phyloP scores from a whole-genome alignment of 2,329 filamentous ascomycete species.

The Niveomyces coronatus region DNA sequence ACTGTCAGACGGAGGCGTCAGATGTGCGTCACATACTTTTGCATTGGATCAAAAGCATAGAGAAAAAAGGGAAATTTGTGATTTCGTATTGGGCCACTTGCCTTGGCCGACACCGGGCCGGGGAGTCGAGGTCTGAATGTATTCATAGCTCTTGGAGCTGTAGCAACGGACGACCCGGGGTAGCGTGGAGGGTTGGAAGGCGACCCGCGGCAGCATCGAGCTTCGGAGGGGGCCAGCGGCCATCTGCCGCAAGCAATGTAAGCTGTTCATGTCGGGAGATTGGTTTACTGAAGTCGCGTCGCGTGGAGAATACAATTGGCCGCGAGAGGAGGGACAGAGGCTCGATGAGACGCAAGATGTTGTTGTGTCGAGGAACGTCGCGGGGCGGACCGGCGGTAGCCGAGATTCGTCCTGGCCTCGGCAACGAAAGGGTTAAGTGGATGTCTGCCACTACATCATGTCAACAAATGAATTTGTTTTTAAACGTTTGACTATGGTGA shows the following conservation, averaged over 20 bases:
- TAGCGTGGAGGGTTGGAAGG: conserved; percentile 45
- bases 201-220: conserved; percentile 40
- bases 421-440: too few species aligned
- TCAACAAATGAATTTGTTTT: neutral
- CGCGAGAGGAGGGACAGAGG: too few species aligned
- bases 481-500: too few species aligned
- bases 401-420: too few species aligned
- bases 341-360: too few species aligned
- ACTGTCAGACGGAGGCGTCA: too few species aligned
- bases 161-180: conserved; percentile 45
- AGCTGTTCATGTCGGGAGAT: conserved; percentile 34
- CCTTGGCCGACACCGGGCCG: conserved; percentile 85
- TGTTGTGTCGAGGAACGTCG: too few species aligned
- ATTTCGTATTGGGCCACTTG: conserved; percentile 29
- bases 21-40: too few species aligned
- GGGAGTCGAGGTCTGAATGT: conserved; percentile 71
- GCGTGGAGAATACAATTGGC: neutral
- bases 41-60: too few species aligned
- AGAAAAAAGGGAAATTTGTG: neutral
- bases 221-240: conserved; percentile 41
- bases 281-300: too few species aligned
- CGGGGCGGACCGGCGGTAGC: too few species aligned
- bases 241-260: conserved; percentile 50
- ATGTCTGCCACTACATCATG: neutral
- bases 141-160: conserved; percentile 57